Evolutionary conservation across 2,329 filamentous ascomycete genomes (phyloP).

Genomic region (Beauveria asiatica): DNA sequence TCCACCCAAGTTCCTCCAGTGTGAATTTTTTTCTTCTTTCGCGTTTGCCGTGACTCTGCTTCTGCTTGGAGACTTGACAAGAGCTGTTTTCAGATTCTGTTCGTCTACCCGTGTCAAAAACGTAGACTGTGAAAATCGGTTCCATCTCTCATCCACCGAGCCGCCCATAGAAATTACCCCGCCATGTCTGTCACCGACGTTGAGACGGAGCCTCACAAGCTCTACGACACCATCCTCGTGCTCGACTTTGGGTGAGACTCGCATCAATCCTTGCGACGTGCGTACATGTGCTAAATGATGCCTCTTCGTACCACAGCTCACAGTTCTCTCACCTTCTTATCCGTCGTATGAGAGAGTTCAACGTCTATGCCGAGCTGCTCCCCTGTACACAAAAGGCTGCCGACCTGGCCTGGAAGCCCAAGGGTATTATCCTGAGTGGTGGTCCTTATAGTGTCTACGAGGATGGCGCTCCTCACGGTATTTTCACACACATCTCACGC

Average conservation of each 20-base stretch:
- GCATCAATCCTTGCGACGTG: not conserved
- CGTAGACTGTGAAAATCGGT: not conserved
- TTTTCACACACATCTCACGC: not conserved
- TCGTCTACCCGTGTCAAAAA: not conserved
- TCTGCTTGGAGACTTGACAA: not conserved
- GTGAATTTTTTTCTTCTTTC: not conserved
- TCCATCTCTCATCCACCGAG: not conserved
- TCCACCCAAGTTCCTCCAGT: not conserved
- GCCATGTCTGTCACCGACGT: constrained; percentile 1
- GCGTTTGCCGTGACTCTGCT: not conserved
- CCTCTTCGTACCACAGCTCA: constrained; percentile 17
- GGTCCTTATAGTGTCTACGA: constrained; percentile 71
- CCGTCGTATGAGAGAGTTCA: constrained; percentile 66
- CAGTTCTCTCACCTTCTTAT: constrained; percentile 70
- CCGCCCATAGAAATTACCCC: not conserved
- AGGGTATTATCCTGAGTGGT: constrained; percentile 60
- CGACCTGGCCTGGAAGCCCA: constrained; percentile 70
- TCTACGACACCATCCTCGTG: constrained; percentile 51
- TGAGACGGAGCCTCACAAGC: constrained; percentile 7
- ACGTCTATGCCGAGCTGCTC: constrained; percentile 81
- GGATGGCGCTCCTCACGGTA: constrained; percentile 48
- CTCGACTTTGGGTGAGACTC: constrained; percentile 53
- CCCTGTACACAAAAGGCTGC: constrained; percentile 76
- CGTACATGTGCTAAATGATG: not conserved
- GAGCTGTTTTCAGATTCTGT: not conserved